phyloP scores from a whole-genome alignment of 2,329 filamentous ascomycete species.

The Colletotrichum musicola region DNA sequence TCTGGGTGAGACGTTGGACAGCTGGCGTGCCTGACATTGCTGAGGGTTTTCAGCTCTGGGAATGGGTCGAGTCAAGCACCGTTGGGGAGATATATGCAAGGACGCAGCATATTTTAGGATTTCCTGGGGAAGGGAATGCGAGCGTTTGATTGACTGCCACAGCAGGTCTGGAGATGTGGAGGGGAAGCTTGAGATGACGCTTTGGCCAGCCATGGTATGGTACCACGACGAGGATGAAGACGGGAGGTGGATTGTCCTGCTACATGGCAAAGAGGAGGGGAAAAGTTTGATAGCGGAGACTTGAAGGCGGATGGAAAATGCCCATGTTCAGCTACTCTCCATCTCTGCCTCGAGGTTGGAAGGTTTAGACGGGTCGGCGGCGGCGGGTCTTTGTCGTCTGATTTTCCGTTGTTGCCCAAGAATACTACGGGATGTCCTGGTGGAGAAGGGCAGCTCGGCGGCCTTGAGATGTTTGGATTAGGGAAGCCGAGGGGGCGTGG shows the following conservation, averaged over 20 bases:
- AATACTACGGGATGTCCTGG: neutral
- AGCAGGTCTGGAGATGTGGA: neutral
- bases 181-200: conserved; percentile 13
- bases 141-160: conserved; percentile 8
- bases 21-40: neutral
- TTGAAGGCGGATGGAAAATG: too few species aligned
- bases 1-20: conserved; percentile 15
- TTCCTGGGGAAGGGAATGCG: neutral
- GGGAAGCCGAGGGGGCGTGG: too few species aligned
- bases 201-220: neutral
- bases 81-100: too few species aligned
- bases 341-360: too few species aligned
- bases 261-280: too few species aligned
- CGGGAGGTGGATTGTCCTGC: too few species aligned
- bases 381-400: too few species aligned
- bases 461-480: conserved; percentile 9
- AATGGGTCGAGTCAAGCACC: neutral
- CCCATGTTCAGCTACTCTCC: too few species aligned
- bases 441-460: neutral
- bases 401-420: too few species aligned
- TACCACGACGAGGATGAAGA: neutral
- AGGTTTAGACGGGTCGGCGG: too few species aligned
- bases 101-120: too few species aligned
- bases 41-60: neutral
- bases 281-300: neutral